phyloP scores from a whole-genome alignment of 257 asterid genomes.

The Ilex asprella region DNA sequence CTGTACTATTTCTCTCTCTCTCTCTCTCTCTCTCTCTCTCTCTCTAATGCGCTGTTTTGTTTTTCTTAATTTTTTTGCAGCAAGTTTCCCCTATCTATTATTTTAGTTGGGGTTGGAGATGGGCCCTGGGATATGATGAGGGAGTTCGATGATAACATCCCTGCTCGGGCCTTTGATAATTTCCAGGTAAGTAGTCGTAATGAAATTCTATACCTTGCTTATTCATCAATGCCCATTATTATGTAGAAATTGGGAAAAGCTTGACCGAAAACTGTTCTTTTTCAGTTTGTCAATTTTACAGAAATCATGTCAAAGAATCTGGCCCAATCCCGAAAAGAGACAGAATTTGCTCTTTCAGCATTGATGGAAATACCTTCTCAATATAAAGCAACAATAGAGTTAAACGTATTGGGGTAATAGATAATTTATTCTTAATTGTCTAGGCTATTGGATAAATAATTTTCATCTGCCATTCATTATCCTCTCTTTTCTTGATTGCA shows the following conservation, averaged over 20 bases:
- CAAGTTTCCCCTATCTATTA: conserved; percentile 83
- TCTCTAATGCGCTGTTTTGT: conserved; percentile 2
- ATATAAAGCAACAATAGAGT: conserved; percentile 93
- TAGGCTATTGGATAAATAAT: background rate
- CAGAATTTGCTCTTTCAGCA: conserved; percentile 91
- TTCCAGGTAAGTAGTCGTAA: conserved; percentile 61
- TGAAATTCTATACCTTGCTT: background rate
- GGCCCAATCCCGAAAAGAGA: conserved; percentile 74
- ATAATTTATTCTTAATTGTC: background rate
- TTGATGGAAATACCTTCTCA: conserved; percentile 94
- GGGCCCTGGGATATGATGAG: conserved; percentile 99
- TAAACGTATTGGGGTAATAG: conserved; percentile 73
- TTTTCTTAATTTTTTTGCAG: conserved; percentile 35
- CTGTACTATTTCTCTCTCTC: background rate
- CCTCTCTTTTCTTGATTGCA: conserved; percentile 18
- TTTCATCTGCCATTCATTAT: background rate
- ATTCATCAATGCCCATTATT: background rate
- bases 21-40: conserved; percentile 1
- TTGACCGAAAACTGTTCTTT: background rate
- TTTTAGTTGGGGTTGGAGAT: conserved; percentile 97
- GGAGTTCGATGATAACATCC: conserved; percentile 95
- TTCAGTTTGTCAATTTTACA: conserved; percentile 91
- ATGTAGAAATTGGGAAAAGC: background rate
- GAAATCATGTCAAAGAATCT: conserved; percentile 77
- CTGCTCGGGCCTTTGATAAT: conserved; percentile 88